These are phyloP conservation scores for Claviceps purpurea DNA, from an alignment of 2,329 filamentous ascomycete genomes.

Conservation along the genomic window DNA sequence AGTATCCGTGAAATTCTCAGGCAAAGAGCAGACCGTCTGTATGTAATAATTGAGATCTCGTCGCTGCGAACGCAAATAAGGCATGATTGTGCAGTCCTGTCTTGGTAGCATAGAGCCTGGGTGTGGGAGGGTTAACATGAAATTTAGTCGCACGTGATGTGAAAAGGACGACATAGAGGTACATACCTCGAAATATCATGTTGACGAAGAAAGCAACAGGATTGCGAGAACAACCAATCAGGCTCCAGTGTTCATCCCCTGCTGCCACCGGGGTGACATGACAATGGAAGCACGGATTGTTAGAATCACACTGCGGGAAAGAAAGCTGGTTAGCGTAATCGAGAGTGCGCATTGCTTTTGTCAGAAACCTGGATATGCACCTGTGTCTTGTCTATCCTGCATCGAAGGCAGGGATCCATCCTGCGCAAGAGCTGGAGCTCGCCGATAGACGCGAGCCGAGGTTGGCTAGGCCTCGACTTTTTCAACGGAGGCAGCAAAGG, in stretches of 20 bases:
- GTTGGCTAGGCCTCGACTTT: conserved; percentile 36
- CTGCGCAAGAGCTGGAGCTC: conserved; percentile 38
- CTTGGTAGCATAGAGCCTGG: conserved; percentile 33
- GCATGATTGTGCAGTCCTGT: conserved; percentile 35
- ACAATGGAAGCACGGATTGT: conserved; percentile 35
- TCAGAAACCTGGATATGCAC: conserved; percentile 19
- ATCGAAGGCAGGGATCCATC: conserved; percentile 36
- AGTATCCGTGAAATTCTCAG: conserved; percentile 25
- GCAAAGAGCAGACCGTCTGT: conserved; percentile 29
- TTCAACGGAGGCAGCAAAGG: conserved; percentile 42
- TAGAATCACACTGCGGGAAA: conserved; percentile 33
- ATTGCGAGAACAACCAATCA: conserved; percentile 38
- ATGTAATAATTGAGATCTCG: conserved; percentile 39
- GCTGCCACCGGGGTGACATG: conserved; percentile 22
- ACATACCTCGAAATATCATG: conserved; percentile 35
- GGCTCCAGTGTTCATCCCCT: conserved; percentile 32
- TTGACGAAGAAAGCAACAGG: conserved; percentile 33
- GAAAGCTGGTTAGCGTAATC: background rate
- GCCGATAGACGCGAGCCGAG: conserved; percentile 42
- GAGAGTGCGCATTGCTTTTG: background rate
- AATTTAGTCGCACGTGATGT: background rate
- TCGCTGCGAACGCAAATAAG: conserved; percentile 35
- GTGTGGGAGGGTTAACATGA: background rate
- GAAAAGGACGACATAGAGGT: background rate
- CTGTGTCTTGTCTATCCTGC: conserved; percentile 30